Conservation (phyloP, 2,329 filamentous ascomycete genomes). For the Trichoderma pleuroti region DNA sequence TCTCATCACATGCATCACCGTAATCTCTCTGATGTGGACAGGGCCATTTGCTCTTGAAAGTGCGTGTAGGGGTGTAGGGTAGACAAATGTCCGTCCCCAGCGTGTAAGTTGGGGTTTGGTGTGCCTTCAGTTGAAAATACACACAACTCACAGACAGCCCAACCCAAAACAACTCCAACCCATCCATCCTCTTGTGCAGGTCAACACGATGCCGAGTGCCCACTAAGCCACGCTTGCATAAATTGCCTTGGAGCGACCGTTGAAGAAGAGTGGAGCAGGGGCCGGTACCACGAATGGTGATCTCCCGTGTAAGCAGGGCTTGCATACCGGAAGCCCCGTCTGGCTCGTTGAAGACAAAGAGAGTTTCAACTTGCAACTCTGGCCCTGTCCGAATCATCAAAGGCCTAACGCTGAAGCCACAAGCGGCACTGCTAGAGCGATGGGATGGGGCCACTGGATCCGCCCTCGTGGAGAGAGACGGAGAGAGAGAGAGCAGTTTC, state of each 20-base stretch:
- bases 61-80: neutral
- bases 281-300: slow-evolving; percentile 15
- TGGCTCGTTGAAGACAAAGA: neutral
- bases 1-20: neutral
- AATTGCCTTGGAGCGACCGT: neutral
- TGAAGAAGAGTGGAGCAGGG: slow-evolving; percentile 11
- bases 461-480: neutral
- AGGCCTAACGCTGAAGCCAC: neutral
- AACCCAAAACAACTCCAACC: neutral
- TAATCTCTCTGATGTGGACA: neutral
- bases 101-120: neutral
- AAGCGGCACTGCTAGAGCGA: neutral
- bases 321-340: slow-evolving; percentile 8
- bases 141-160: neutral
- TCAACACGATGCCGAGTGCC: neutral
- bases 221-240: slow-evolving; percentile 14
- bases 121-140: neutral
- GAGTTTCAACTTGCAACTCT: neutral
- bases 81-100: neutral
- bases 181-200: neutral
- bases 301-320: slow-evolving; percentile 15
- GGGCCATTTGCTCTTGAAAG: neutral
- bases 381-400: neutral
- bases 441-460: neutral
- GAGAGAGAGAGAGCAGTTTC: neutral